Percentiles rank a stretch among this genome's conserved stretches.
Conservation (phyloP, 306 rosid genomes). For the Acacia melanoxylon region DNA sequence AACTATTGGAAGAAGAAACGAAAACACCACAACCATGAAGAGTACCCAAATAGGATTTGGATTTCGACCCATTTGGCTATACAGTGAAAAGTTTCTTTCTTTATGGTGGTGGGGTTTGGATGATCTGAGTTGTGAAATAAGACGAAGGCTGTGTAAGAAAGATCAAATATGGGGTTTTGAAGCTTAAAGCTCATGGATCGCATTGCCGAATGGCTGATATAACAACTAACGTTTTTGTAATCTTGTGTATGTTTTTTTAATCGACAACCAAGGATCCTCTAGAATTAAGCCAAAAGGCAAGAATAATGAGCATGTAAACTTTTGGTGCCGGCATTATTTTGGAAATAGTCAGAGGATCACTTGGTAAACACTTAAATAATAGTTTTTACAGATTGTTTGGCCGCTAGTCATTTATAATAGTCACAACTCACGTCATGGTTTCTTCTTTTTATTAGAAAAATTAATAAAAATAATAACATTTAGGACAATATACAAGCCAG, state of each 20-base stretch:
- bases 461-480: not conserved
- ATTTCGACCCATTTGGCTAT: constrained; percentile 37
- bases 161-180: not conserved
- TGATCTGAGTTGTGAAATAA: constrained; percentile 14
- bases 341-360: constrained; percentile 37
- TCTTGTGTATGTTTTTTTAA: constrained; percentile 6
- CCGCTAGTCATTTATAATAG: not conserved
- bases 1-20: constrained; percentile 28
- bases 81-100: not conserved
- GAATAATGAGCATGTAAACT: not conserved
- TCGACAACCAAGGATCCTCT: not conserved
- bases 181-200: not conserved
- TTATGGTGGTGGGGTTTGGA: constrained; percentile 3
- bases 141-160: constrained; percentile 5
- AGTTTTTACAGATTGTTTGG: not conserved
- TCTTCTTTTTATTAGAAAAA: not conserved
- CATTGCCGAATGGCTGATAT: constrained; percentile 48
- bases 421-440: not conserved
- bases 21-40: constrained; percentile 30
- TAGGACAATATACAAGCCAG: not conserved
- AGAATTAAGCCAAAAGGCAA: constrained; percentile 25
- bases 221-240: not conserved
- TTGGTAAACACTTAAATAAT: not conserved
- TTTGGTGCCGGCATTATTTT: constrained; percentile 54
- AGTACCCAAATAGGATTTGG: constrained; percentile 36